Base-by-base conservation (phyloP, 768 basidiomycete species). In the Boletus vinaceobasis region DNA sequence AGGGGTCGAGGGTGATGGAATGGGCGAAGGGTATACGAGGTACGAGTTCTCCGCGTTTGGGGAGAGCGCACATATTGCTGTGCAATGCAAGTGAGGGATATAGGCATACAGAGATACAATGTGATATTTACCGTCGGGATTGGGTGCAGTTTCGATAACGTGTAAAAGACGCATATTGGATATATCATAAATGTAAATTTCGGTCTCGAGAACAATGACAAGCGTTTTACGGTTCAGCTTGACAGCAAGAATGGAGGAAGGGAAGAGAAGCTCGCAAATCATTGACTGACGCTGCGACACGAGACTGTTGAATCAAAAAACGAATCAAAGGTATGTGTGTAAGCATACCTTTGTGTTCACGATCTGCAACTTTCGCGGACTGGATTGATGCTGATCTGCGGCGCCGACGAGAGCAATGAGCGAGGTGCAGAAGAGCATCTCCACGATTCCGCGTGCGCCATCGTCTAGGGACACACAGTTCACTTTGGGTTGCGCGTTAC, bases 341-440 rank as follows among this genome's bases (percentile, higher is more conserved):
- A n/a, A 42, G 59, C 81, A 40, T 49, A 93, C 95, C 82, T 99
- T 99, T 14, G 97, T 99, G 69, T 99, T 99, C 46, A 98, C 93
- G 45, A 99, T 99, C 75, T 97, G 95, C 48, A 99, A 75, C 66
- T 96, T 92, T 21, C 97, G 79, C 9, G 95, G 95, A 72, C 90
- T 93, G 35, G 90, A 89, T 50, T 86, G 81, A 1, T 93, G 90
- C 44, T 93, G 88, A 74, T 97, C 94, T 14, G 93, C 93, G 3
- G 93, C 93, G 8, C 97, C 97, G 21, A 98, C 97, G 32, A 99
- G 80, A 1, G 97, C 97, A 44, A 99, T 93, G 58, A 99, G 83
- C 21, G 94, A 97, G 6, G 97, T 99, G 75, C 95, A 98, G 77
- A 99, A 99, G 55, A 99, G 79, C 97, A 99, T 99, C 73, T 99